Percentiles rank a stretch among this genome's conserved stretches.
Conservation (phyloP, 805 yeast genomes). For the Teunomyces barrocoloradensis region DNA sequence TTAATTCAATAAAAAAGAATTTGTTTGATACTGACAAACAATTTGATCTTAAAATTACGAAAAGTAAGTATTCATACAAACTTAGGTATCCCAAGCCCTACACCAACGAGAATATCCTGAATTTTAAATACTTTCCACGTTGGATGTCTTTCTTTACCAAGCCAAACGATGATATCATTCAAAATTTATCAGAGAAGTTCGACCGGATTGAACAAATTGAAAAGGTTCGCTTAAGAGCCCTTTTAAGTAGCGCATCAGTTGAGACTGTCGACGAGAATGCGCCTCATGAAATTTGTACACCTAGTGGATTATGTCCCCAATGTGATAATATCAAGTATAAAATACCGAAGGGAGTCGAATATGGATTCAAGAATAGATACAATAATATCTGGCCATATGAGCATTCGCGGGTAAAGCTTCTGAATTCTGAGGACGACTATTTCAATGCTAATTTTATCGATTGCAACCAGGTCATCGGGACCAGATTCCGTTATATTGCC, state of each 20-base stretch:
- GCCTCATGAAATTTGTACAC: conserved; percentile 31
- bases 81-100: conserved; percentile 8
- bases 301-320: conserved; percentile 40
- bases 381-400: conserved; percentile 50
- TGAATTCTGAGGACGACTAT: conserved; percentile 34
- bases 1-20: conserved; percentile 35
- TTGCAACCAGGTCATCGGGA: conserved; percentile 21
- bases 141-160: conserved; percentile 31
- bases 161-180: conserved; percentile 20
- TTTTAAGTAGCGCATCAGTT: not conserved
- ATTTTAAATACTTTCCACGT: conserved; percentile 20
- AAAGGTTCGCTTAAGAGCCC: conserved; percentile 30
- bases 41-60: not conserved
- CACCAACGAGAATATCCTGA: not conserved
- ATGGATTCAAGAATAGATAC: conserved; percentile 32
- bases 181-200: conserved; percentile 28
- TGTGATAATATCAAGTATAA: conserved; percentile 40
- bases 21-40: conserved; percentile 8
- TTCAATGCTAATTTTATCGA: conserved; percentile 45
- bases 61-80: conserved; percentile 6
- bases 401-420: conserved; percentile 42
- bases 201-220: conserved; percentile 38
- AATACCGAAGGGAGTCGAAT: conserved; percentile 44
- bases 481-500: conserved; percentile 35
- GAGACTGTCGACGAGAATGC: not conserved